Percentiles rank a stretch among this genome's conserved stretches.
Conservation (phyloP, 2,329 filamentous ascomycete genomes). For the Botryosphaeria dothidea region DNA sequence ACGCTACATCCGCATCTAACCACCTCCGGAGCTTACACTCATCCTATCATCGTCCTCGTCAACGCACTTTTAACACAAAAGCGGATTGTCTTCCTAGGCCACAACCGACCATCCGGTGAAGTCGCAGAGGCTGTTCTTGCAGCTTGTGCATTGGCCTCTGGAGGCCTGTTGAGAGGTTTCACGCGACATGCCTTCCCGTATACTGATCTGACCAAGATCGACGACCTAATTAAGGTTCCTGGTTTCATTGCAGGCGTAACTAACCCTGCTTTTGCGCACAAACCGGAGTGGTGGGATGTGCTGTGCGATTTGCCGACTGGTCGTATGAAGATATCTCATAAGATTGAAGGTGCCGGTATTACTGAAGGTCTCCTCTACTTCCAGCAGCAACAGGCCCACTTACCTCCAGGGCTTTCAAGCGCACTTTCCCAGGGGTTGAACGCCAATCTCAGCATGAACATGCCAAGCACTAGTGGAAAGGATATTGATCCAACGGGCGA, state of each 20-base stretch:
- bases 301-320: constrained; percentile 91
- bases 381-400: constrained; percentile 63
- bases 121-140: constrained; percentile 97
- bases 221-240: constrained; percentile 91
- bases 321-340: constrained; percentile 89
- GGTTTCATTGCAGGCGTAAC: constrained; percentile 98
- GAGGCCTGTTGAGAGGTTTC: constrained; percentile 89
- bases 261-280: constrained; percentile 92
- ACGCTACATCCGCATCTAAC: constrained; percentile 87
- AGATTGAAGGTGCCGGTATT: constrained; percentile 75
- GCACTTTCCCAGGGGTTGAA: constrained; percentile 32
- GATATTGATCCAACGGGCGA: constrained; percentile 77
- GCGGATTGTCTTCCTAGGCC: constrained; percentile 90
- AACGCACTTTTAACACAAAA: constrained; percentile 97
- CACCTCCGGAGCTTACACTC: constrained; percentile 83
- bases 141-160: constrained; percentile 91
- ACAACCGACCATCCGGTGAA: constrained; percentile 92
- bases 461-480: constrained; percentile 31
- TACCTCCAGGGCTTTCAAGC: constrained; percentile 22
- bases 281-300: constrained; percentile 98
- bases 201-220: constrained; percentile 95
- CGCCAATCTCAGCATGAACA: constrained; percentile 31
- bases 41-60: constrained; percentile 91
- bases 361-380: constrained; percentile 89
- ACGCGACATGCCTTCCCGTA: constrained; percentile 97